These are phyloP conservation scores for Knoxia roxburghii DNA, from an alignment of 257 asterid species.

Conservation along the genomic window DNA sequence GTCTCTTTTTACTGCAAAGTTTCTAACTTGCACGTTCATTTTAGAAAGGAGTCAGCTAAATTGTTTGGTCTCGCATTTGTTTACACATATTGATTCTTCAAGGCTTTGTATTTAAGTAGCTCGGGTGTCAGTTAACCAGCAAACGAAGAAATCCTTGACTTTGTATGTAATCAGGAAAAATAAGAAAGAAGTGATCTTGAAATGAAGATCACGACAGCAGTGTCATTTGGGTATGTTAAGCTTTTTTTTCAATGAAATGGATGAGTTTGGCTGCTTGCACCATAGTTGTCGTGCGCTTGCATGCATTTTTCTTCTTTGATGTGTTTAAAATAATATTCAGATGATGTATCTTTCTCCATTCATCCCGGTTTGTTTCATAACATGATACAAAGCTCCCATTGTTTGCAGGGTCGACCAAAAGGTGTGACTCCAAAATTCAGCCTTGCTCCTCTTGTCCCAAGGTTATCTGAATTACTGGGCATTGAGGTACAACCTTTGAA, in stretches of 20 bases:
- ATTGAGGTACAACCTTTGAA: slow-evolving; percentile 41
- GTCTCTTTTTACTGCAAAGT: background rate
- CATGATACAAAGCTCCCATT: slow-evolving; percentile 3
- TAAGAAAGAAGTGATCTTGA: background rate
- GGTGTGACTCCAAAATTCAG: slow-evolving; percentile 39
- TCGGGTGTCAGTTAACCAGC: background rate
- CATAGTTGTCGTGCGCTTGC: background rate
- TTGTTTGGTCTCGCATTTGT: background rate
- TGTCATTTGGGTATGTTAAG: background rate
- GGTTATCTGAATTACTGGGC: slow-evolving; percentile 71
- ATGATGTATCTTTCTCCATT: background rate
- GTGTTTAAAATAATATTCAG: background rate
- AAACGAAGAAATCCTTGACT: background rate
- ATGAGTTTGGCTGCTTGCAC: background rate
- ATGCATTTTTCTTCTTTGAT: background rate
- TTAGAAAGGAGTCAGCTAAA: background rate
- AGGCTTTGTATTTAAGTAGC: background rate
- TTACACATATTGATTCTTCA: background rate
- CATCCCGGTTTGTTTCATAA: background rate
- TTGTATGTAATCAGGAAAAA: background rate
- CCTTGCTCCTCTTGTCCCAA: slow-evolving; percentile 44
- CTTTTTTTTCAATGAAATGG: background rate
- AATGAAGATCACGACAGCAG: background rate
- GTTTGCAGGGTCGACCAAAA: slow-evolving; percentile 37
- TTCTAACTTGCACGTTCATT: background rate